Evolutionary conservation across 129 eudicot genomes (phyloP), one percentile per base, ranked within the genome.

Genomic region (Kitagawia praeruptora): DNA sequence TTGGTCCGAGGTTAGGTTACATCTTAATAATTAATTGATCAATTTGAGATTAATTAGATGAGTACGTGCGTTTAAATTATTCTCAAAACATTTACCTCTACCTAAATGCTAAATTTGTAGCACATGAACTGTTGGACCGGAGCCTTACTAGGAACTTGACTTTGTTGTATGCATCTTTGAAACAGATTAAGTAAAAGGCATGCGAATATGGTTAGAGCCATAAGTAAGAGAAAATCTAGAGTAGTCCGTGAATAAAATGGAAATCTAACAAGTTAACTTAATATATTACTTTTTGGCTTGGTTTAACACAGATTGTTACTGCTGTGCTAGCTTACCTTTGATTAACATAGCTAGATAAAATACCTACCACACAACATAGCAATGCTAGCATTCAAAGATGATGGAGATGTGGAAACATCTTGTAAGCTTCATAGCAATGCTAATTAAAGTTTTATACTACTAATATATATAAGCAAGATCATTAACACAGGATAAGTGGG

Each of bases 351-450:
- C 73, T 67, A 31, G 21, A 81, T 80, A 79, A 70, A 80, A 75
- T 58, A 66, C 63, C 58, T 49, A 41, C 16, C 48, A 21, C 53
- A 23, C 6, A 0, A 34, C 37, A 34, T 34, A 34, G 37, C 37
- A 34, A 34, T 34, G 75, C 45, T 49, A 39, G 15, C 31, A 73
- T 73, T 44, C 37, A 44, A 44, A 73, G 53, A 44, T 25, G 31
- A 19, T 0, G 28, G 31, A 75, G 76, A 45, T 80, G 5, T 3
- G 96, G 93, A 84, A 90, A 82, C 85, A 91, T 86, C 90, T 80
- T 83, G 88, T 73, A 83, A 89, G 88, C 87, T 88, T 89, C 90
- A 87, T 58, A 77, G 78, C 82, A 44, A 86, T 81, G 90, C 71
- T 31, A 64, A 14, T 88, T 86, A 86, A 81, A 86, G 87, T 82